A percentile compares a stretch with the other conserved stretches of the same genome.
These are phyloP conservation scores for Tuber indicum DNA, from an alignment of 495 filamentous ascomycete genomes.

Conservation along the genomic window DNA sequence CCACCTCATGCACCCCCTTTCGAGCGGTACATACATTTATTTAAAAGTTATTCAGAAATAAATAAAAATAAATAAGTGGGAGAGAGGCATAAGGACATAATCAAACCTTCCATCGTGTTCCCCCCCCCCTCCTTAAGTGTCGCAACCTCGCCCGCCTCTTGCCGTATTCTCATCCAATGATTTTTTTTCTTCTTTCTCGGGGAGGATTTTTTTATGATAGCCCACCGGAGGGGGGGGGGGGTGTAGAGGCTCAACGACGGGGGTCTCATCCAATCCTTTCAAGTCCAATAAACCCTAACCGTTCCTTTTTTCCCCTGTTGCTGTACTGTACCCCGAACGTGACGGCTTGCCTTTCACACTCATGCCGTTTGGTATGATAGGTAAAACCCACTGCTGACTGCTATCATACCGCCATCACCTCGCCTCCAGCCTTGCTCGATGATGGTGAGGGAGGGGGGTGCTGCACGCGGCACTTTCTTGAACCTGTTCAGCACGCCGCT, in stretches of 20 bases:
- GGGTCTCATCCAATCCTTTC: neutral
- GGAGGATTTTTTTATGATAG: neutral
- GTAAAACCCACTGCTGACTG: neutral
- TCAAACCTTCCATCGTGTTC: neutral
- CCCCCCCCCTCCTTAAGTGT: neutral
- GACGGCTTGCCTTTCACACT: neutral
- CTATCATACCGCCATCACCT: neutral
- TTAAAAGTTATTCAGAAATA: too few species aligned
- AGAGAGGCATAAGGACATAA: neutral
- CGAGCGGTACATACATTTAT: neutral
- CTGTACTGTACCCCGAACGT: neutral
- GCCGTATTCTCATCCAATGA: neutral
- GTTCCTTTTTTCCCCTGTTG: neutral
- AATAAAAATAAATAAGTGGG: neutral
- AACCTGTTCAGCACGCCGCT: neutral
- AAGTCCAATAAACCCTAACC: neutral
- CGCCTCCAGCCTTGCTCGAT: neutral
- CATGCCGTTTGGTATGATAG: neutral
- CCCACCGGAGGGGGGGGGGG: neutral
- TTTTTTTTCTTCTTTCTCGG: too few species aligned
- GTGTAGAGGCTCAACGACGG: neutral
- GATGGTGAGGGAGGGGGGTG: neutral
- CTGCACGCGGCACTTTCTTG: neutral
- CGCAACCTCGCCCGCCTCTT: neutral
- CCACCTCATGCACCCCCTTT: neutral